Evolutionary conservation across 2,329 filamentous ascomycete species (phyloP).

Genomic region (Penicillium aurantiogriseum): DNA sequence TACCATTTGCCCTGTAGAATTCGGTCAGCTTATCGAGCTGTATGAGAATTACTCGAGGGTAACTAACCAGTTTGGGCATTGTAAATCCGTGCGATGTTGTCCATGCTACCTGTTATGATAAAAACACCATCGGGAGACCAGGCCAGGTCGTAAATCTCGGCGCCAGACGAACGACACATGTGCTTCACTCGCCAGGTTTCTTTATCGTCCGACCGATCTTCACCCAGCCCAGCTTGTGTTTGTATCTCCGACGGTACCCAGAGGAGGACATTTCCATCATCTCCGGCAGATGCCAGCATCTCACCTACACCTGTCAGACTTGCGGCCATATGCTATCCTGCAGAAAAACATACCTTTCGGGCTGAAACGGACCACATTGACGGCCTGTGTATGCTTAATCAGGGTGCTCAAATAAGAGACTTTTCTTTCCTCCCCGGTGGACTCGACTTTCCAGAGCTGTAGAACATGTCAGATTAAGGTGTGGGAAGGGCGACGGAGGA

Average conservation of each 20-base stretch:
- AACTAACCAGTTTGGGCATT: slow-evolving; percentile 80
- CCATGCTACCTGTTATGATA: slow-evolving; percentile 99
- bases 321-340: background rate
- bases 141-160: slow-evolving; percentile 96
- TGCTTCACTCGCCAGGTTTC: slow-evolving; percentile 96
- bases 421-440: slow-evolving; percentile 78
- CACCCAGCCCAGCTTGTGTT: slow-evolving; percentile 67
- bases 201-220: slow-evolving; percentile 86
- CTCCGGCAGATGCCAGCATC: slow-evolving; percentile 88
- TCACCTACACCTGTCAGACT: slow-evolving; percentile 63
- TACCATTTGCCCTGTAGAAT: slow-evolving; percentile 61
- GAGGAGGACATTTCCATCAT: slow-evolving; percentile 94
- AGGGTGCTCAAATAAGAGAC: slow-evolving; percentile 91
- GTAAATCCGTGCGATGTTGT: slow-evolving; percentile 96
- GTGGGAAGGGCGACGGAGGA: slow-evolving; percentile 18
- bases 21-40: slow-evolving; percentile 21
- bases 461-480: slow-evolving; percentile 37
- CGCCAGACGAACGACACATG: slow-evolving; percentile 92
- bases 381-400: slow-evolving; percentile 90
- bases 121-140: slow-evolving; percentile 97
- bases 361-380: slow-evolving; percentile 96
- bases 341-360: slow-evolving; percentile 67
- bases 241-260: slow-evolving; percentile 87
- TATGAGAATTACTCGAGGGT: background rate
- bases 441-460: slow-evolving; percentile 88